Conservation (phyloP, 768 basidiomycete species). For the Boletus vinaceobasis region DNA sequence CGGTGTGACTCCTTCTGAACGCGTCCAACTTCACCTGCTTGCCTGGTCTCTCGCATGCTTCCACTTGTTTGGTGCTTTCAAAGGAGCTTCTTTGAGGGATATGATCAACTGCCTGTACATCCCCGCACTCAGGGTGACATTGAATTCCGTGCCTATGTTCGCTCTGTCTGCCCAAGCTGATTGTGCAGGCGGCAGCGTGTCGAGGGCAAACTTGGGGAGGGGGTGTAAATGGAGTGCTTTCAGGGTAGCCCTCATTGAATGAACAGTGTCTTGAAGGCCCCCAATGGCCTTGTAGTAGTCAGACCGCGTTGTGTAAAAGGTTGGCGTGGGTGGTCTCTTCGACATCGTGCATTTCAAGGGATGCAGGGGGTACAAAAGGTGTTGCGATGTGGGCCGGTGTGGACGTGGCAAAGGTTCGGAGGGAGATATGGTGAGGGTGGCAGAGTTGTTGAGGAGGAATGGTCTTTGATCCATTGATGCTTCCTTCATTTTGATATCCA, state of each 20-base stretch:
- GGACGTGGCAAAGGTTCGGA: constrained; percentile 12
- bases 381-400: not conserved
- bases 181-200: constrained; percentile 52
- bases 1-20: constrained; percentile 79
- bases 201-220: constrained; percentile 66
- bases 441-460: not conserved
- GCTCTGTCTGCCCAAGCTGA: constrained; percentile 67
- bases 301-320: constrained; percentile 81
- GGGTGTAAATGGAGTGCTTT: constrained; percentile 69
- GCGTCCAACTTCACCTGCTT: constrained; percentile 64
- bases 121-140: constrained; percentile 58
- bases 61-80: constrained; percentile 59
- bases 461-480: no score
- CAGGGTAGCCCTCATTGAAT: constrained; percentile 55
- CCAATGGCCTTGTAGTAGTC: constrained; percentile 70
- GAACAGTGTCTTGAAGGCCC: constrained; percentile 62
- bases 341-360: constrained; percentile 8
- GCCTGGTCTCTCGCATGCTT: constrained; percentile 39
- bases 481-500: no score
- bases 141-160: constrained; percentile 57
- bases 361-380: constrained; percentile 27
- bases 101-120: constrained; percentile 64
- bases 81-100: constrained; percentile 64
- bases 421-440: not conserved
- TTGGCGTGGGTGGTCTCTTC: constrained; percentile 57